A percentile compares a stretch with the other conserved stretches of the same genome.
Evolutionary conservation across 2,329 filamentous ascomycete genomes (phyloP).

Genomic region (Dothiorella sarmentorum): DNA sequence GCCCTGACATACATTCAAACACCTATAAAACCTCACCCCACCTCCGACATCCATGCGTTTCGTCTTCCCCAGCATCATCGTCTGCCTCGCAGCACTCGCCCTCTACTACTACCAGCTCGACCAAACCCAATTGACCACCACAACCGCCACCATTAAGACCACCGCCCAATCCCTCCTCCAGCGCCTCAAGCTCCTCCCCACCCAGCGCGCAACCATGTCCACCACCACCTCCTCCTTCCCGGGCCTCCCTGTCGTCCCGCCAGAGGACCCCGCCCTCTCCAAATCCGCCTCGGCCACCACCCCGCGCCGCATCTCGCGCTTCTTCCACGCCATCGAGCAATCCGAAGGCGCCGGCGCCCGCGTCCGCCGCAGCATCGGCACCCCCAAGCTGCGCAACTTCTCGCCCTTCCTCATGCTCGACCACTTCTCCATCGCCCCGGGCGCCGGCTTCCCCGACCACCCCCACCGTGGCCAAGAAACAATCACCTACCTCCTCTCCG

Average conservation of each 20-base stretch:
- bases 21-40: slow-evolving; percentile 31
- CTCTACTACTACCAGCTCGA: slow-evolving; percentile 32
- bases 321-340: slow-evolving; percentile 81
- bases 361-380: slow-evolving; percentile 85
- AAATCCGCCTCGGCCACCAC: slow-evolving; percentile 58
- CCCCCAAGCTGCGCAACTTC: slow-evolving; percentile 76
- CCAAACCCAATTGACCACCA: slow-evolving; percentile 5
- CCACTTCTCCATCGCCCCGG: slow-evolving; percentile 76
- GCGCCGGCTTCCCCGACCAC: slow-evolving; percentile 88
- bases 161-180: slow-evolving; percentile 34
- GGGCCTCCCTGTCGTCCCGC: slow-evolving; percentile 50
- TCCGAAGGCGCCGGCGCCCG: slow-evolving; percentile 83
- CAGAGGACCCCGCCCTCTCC: slow-evolving; percentile 38
- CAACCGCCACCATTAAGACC: slow-evolving; percentile 26
- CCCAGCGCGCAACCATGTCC: slow-evolving; percentile 24
- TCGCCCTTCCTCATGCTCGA: slow-evolving; percentile 96
- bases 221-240: slow-evolving; percentile 37
- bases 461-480: slow-evolving; percentile 78
- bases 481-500: slow-evolving; percentile 85
- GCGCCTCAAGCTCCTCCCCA: slow-evolving; percentile 29
- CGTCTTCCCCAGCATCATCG: slow-evolving; percentile 41
- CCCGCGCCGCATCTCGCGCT: slow-evolving; percentile 72
- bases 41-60: slow-evolving; percentile 34
- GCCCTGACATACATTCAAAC: background rate
- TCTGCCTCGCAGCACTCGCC: slow-evolving; percentile 38